phyloP scores from a whole-genome alignment of 495 filamentous ascomycete species.

The Aspergillus bertholletiae region DNA sequence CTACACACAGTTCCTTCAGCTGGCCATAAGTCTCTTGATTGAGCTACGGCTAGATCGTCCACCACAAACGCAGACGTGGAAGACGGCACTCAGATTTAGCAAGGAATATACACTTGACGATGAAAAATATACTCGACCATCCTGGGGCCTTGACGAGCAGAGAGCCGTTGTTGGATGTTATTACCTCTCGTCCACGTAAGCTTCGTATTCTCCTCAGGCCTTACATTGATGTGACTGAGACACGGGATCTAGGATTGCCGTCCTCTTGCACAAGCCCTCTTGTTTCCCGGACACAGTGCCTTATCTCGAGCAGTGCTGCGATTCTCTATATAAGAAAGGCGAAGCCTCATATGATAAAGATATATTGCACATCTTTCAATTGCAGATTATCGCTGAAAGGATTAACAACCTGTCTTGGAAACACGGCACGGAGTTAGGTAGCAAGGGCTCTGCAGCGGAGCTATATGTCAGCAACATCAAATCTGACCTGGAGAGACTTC shows the following conservation, averaged over 20 bases:
- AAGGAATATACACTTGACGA: constrained; percentile 1
- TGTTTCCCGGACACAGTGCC: constrained; percentile 11
- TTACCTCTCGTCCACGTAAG: constrained; percentile 24
- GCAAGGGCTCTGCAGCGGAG: constrained; percentile 18
- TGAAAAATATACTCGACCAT: constrained; percentile 6
- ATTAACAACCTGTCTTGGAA: constrained; percentile 16
- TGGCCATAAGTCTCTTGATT: constrained; percentile 41
- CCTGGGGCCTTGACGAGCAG: constrained; percentile 22
- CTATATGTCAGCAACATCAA: constrained; percentile 20
- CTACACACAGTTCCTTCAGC: constrained; percentile 37
- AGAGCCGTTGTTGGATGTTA: constrained; percentile 21
- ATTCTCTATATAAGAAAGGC: constrained; percentile 11
- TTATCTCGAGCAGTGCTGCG: constrained; percentile 21
- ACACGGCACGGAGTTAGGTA: too few relatives aligned
- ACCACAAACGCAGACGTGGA: constrained; percentile 22
- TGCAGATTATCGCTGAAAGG: constrained; percentile 25
- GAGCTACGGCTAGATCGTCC: constrained; percentile 42
- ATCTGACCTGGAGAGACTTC: constrained; percentile 18
- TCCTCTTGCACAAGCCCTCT: constrained; percentile 21
- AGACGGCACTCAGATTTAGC: constrained; percentile 15
- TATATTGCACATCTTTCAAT: constrained; percentile 16
- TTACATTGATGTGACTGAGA: background rate
- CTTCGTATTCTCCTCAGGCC: background rate
- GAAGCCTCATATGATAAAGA: constrained; percentile 18
- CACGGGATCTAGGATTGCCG: constrained; percentile 7